A percentile compares a stretch with the other conserved stretches of the same genome.
Conservation (phyloP, 306 rosid genomes). For the Mucuna pruriens region DNA sequence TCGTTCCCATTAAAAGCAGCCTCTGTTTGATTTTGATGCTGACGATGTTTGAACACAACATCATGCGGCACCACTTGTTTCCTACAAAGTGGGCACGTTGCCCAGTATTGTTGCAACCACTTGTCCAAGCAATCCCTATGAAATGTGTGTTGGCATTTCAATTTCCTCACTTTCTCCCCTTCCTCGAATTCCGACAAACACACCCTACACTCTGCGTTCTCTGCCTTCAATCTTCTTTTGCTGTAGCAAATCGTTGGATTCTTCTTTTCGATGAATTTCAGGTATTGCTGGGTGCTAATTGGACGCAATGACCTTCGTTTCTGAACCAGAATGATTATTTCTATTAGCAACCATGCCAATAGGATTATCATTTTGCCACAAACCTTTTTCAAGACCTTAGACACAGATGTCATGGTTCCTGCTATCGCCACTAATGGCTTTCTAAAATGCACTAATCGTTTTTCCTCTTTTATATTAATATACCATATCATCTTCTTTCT, state of each 20-base stretch:
- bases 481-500: too few species aligned
- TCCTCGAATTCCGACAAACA: constrained; percentile 80
- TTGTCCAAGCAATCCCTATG: constrained; percentile 83
- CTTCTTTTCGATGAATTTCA: constrained; percentile 68
- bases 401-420: constrained; percentile 42
- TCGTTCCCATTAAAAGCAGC: constrained; percentile 58
- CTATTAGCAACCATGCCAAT: constrained; percentile 54
- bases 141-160: constrained; percentile 78
- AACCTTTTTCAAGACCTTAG: constrained; percentile 58
- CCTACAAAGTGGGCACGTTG: constrained; percentile 92
- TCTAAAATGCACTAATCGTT: not conserved
- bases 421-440: not conserved
- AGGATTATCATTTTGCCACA: constrained; percentile 53
- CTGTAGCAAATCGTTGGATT: constrained; percentile 63
- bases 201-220: constrained; percentile 63
- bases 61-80: constrained; percentile 68
- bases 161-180: constrained; percentile 69
- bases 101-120: constrained; percentile 74
- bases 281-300: constrained; percentile 59
- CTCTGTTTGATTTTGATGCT: constrained; percentile 59
- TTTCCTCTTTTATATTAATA: not conserved
- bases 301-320: constrained; percentile 47
- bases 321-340: constrained; percentile 49
- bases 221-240: constrained; percentile 18
- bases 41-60: constrained; percentile 67